phyloP scores from a whole-genome alignment of 2,329 filamentous ascomycete species.

The Venturia pyrina region DNA sequence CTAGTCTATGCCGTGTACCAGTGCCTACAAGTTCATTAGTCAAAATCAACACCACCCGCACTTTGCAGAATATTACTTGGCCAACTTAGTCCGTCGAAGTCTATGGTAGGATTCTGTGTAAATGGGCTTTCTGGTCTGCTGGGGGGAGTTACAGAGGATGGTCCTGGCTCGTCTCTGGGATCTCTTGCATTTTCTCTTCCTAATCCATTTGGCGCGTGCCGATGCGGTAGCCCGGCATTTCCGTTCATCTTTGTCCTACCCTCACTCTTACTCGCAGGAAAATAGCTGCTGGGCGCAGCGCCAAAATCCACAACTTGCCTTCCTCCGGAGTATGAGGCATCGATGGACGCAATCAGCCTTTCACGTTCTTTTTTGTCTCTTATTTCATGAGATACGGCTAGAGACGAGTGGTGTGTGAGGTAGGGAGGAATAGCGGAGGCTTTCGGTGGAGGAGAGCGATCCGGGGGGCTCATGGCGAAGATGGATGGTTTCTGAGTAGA shows the following conservation, averaged over 20 bases:
- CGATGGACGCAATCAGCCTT: conserved; percentile 47
- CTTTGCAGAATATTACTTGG: conserved; percentile 29
- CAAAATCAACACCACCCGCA: not conserved
- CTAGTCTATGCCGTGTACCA: conserved; percentile 54
- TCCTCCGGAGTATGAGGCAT: conserved; percentile 43
- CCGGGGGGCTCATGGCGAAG: not conserved
- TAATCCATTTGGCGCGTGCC: conserved; percentile 10
- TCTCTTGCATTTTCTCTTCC: conserved; percentile 42
- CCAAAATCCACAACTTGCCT: conserved; percentile 37
- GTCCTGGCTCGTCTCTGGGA: conserved; percentile 38
- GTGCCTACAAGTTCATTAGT: conserved; percentile 33
- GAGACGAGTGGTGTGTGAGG: conserved; percentile 43
- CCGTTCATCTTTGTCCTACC: conserved; percentile 13
- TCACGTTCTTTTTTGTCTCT: conserved; percentile 44
- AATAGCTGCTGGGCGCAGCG: conserved; percentile 13
- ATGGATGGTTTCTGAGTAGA: not conserved
- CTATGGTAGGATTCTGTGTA: conserved; percentile 40
- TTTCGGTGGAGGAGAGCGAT: conserved; percentile 30
- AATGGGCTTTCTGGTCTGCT: conserved; percentile 43
- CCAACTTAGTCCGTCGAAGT: conserved; percentile 48
- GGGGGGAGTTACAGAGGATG: conserved; percentile 40
- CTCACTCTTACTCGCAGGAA: conserved; percentile 12
- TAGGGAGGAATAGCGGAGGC: conserved; percentile 45
- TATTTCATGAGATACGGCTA: conserved; percentile 35
- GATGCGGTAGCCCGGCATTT: conserved; percentile 6